These are phyloP conservation scores for Trichoderma gracile DNA, from an alignment of 2,329 filamentous ascomycete genomes.

Conservation along the genomic window DNA sequence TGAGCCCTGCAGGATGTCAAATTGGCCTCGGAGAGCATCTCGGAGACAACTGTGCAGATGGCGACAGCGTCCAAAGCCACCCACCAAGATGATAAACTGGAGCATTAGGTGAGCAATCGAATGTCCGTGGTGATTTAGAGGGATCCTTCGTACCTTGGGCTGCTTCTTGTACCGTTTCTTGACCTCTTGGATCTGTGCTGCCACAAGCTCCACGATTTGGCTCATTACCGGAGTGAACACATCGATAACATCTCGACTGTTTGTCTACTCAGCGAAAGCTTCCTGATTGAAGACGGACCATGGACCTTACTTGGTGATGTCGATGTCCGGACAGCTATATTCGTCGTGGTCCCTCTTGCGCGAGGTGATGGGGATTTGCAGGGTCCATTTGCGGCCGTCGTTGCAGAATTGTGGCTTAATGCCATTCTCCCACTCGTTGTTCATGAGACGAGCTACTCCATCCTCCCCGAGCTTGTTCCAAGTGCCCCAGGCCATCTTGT, in stretches of 20 bases:
- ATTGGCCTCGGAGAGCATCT: background rate
- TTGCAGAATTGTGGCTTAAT: conserved; percentile 35
- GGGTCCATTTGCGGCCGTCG: conserved; percentile 23
- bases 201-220: conserved; percentile 32
- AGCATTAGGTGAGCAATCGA: background rate
- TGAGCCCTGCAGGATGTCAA: conserved; percentile 36
- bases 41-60: conserved; percentile 35
- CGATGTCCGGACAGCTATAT: background rate
- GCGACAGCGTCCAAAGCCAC: conserved; percentile 41
- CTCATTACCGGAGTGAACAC: conserved; percentile 33
- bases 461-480: conserved; percentile 25
- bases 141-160: conserved; percentile 34
- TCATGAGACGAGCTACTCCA: conserved; percentile 29
- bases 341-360: background rate
- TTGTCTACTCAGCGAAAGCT: background rate
- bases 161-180: conserved; percentile 4
- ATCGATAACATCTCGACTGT: conserved; percentile 30
- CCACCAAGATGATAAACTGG: conserved; percentile 43
- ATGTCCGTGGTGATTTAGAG: background rate
- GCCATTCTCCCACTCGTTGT: conserved; percentile 35
- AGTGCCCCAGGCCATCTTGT: conserved; percentile 14
- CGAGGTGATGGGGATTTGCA: conserved; percentile 29
- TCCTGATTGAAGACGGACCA: too few species aligned
- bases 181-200: conserved; percentile 32
- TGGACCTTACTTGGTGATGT: background rate